Percentiles rank a stretch among this genome's conserved stretches.
phyloP scores from a whole-genome alignment of 73 alveolate species.

The Uronychia setigera region DNA sequence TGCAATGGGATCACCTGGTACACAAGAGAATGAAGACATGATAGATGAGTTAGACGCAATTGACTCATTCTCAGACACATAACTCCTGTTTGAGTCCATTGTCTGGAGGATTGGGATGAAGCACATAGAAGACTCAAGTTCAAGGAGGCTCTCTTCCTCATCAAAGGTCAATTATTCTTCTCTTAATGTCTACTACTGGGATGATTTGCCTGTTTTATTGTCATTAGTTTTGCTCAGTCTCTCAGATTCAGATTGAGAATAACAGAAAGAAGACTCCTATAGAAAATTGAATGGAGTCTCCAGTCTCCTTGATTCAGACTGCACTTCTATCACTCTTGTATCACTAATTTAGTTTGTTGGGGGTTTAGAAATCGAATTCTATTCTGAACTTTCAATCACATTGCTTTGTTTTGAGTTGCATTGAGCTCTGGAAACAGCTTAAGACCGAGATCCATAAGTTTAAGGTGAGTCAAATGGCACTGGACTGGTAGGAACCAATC shows the following conservation, averaged over 20 bases:
- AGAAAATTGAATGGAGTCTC: conserved; percentile 1
- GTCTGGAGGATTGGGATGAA: not conserved
- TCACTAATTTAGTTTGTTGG: not conserved
- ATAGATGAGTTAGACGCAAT: not conserved
- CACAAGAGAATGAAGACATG: not conserved
- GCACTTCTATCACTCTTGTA: not conserved
- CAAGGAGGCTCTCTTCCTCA: not conserved
- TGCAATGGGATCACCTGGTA: not conserved
- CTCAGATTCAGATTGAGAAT: not conserved
- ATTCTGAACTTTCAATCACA: not conserved
- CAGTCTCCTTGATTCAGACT: not conserved
- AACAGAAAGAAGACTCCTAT: not conserved
- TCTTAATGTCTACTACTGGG: too few species aligned
- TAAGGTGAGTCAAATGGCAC: not conserved
- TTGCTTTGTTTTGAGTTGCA: not conserved
- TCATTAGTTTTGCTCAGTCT: too few species aligned
- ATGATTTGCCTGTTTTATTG: too few species aligned
- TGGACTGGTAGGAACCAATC: not conserved
- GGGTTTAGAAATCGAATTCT: too few species aligned
- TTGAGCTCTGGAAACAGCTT: not conserved
- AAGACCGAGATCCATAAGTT: not conserved
- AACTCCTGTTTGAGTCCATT: not conserved
- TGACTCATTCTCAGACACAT: not conserved
- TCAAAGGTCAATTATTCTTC: too few species aligned
- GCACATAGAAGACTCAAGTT: not conserved